Evolutionary conservation across 495 filamentous ascomycete genomes (phyloP).

Genomic region (Daldinia loculata): DNA sequence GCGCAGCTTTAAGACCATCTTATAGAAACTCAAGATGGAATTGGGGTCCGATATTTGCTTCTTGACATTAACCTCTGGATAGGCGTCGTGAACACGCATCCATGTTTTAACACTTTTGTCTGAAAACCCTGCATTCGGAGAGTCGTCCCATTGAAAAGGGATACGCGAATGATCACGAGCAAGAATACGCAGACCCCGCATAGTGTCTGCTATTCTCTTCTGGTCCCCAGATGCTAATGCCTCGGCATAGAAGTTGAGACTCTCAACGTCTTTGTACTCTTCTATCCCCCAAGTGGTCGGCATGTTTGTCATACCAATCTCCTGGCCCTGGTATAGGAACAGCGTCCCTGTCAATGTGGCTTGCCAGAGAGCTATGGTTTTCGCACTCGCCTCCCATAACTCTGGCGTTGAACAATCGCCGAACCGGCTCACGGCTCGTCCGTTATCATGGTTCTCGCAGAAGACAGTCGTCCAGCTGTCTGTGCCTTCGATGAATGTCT

Average conservation of each 20-base stretch:
- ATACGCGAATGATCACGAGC: conserved; percentile 64
- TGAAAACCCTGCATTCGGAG: conserved; percentile 60
- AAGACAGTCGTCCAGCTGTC: conserved; percentile 77
- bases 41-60: conserved; percentile 51
- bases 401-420: conserved; percentile 57
- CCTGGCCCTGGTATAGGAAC: conserved; percentile 81
- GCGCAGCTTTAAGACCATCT: conserved; percentile 51
- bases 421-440: conserved; percentile 69
- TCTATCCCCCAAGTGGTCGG: conserved; percentile 69
- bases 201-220: conserved; percentile 61
- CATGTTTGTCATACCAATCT: conserved; percentile 78
- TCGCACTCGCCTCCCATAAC: conserved; percentile 59
- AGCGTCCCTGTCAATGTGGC: conserved; percentile 70
- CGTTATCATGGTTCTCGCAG: conserved; percentile 79
- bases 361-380: conserved; percentile 70
- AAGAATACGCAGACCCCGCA: conserved; percentile 65
- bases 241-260: conserved; percentile 68
- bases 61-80: conserved; percentile 60
- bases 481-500: conserved; percentile 72
- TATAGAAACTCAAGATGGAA: conserved; percentile 60
- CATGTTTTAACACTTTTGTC: conserved; percentile 55
- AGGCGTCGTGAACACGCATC: conserved; percentile 68
- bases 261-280: conserved; percentile 78
- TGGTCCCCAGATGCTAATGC: conserved; percentile 43
- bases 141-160: conserved; percentile 70